These are phyloP conservation scores for Phytophthora boehmeriae DNA, from an alignment of 352 stramenopile species.

Conservation along the genomic window DNA sequence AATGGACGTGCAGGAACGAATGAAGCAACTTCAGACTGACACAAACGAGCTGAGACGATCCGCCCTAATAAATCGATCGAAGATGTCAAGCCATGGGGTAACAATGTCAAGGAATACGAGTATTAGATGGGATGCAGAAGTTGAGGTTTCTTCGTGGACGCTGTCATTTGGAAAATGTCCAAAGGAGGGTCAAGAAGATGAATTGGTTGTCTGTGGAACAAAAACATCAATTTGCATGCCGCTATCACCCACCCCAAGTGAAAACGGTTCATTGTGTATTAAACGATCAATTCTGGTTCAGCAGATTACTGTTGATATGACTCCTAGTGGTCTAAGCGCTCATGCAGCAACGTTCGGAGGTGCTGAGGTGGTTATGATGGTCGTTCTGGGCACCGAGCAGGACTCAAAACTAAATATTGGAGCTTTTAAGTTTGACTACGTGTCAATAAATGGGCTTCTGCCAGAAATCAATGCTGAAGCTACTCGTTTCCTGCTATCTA, in stretches of 20 bases:
- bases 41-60: constrained; percentile 13
- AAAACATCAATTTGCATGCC: constrained; percentile 26
- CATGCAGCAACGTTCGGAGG: constrained; percentile 31
- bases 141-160: constrained; percentile 29
- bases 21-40: constrained; percentile 22
- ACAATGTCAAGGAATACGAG: neutral
- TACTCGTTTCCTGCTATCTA: constrained; percentile 22
- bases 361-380: constrained; percentile 10
- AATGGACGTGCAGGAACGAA: constrained; percentile 12
- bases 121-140: constrained; percentile 27
- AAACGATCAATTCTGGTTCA: constrained; percentile 23
- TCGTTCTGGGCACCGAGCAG: constrained; percentile 8
- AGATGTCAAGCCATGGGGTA: neutral
- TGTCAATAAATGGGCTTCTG: constrained; percentile 30
- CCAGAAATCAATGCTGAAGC: constrained; percentile 6
- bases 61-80: constrained; percentile 4
- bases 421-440: constrained; percentile 21
- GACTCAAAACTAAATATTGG: constrained; percentile 12
- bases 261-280: constrained; percentile 16
- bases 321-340: constrained; percentile 8
- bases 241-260: constrained; percentile 7
- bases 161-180: constrained; percentile 24
- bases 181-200: constrained; percentile 16
- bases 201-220: constrained; percentile 24
- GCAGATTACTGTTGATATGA: constrained; percentile 25